These are phyloP conservation scores for Lophiostoma macrostomum DNA, from an alignment of 495 filamentous ascomycete genomes.

Conservation along the genomic window DNA sequence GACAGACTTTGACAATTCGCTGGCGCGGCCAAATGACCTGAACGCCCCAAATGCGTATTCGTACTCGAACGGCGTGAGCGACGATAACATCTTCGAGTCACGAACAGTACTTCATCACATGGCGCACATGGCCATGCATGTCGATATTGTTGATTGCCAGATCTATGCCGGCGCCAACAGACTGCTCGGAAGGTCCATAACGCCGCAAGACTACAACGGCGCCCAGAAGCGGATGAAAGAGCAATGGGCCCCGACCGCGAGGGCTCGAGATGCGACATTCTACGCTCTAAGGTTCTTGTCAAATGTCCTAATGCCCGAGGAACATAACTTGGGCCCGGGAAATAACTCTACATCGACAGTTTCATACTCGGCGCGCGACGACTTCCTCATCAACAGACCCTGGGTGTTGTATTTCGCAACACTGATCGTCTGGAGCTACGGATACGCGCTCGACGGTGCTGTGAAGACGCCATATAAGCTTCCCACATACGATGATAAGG, in stretches of 20 bases:
- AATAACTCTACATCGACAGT: slow-evolving; percentile 5
- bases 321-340: slow-evolving; percentile 2
- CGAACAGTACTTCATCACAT: slow-evolving; percentile 87
- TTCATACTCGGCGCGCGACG: slow-evolving; percentile 79
- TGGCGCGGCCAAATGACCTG: slow-evolving; percentile 52
- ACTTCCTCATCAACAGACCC: slow-evolving; percentile 85
- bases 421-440: slow-evolving; percentile 93
- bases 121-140: slow-evolving; percentile 97
- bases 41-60: slow-evolving; percentile 33
- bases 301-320: slow-evolving; percentile 66
- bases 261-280: slow-evolving; percentile 88
- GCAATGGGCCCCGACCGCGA: slow-evolving; percentile 86
- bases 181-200: slow-evolving; percentile 82
- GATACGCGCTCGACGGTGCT: slow-evolving; percentile 84
- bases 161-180: slow-evolving; percentile 87
- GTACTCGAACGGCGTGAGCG: slow-evolving; percentile 48
- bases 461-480: slow-evolving; percentile 55
- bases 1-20: slow-evolving; percentile 80
- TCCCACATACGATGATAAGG: slow-evolving; percentile 59
- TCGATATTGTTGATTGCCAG: slow-evolving; percentile 95
- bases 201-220: slow-evolving; percentile 71
- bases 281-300: slow-evolving; percentile 87
- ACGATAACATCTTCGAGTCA: slow-evolving; percentile 79
- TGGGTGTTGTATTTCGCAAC: slow-evolving; percentile 97
- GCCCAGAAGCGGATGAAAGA: slow-evolving; percentile 84